Percentiles rank a stretch among this genome's conserved stretches.
These are phyloP conservation scores for Saccharum hybrid DNA, from an alignment of 202 grass and related monocot genomes.

Conservation along the genomic window DNA sequence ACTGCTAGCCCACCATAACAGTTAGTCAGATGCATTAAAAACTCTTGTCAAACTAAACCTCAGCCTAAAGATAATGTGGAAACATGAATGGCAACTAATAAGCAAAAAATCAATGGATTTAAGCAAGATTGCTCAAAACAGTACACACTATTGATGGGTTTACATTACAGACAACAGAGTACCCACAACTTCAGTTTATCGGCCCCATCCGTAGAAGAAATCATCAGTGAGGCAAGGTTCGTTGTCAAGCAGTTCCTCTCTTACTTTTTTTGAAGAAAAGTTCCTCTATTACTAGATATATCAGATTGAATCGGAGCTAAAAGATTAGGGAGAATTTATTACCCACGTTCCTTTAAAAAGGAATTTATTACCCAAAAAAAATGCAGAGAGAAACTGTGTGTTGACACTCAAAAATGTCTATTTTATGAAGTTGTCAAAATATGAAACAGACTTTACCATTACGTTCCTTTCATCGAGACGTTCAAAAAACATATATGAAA, in stretches of 20 bases:
- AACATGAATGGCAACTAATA: neutral
- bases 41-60: conserved; percentile 8
- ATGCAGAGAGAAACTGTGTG: neutral
- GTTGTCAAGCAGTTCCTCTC: neutral
- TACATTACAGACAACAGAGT: no score
- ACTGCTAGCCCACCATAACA: neutral
- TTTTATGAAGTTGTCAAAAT: no score
- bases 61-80: neutral
- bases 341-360: neutral
- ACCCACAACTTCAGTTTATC: neutral
- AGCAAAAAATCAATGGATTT: neutral
- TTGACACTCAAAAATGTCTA: no score
- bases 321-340: neutral
- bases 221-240: neutral
- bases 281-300: neutral
- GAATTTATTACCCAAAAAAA: neutral
- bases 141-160: neutral
- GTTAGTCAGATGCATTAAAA: neutral
- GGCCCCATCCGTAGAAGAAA: neutral
- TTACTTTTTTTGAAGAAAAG: no score
- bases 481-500: no score
- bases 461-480: no score
- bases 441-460: no score
- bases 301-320: neutral
- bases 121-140: conserved; percentile 1